A percentile compares a stretch with the other conserved stretches of the same genome.
Conservation (phyloP, 352 stramenopile species). For the Pythium myriotylum region DNA sequence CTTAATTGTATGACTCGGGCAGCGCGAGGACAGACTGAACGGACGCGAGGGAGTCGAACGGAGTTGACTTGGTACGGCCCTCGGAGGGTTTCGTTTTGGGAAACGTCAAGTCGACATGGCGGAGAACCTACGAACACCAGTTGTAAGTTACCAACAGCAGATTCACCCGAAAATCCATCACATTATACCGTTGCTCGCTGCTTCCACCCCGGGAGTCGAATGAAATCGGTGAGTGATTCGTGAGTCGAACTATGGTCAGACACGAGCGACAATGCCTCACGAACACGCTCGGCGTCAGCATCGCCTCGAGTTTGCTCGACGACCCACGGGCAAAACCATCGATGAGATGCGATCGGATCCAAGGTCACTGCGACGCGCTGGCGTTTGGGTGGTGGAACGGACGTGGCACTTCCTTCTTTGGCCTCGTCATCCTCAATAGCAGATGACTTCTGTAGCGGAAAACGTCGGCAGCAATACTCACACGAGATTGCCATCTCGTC, state of each 20-base stretch:
- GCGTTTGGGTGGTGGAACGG: slow-evolving; percentile 35
- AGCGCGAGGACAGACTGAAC: slow-evolving; percentile 33
- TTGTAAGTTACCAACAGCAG: neutral
- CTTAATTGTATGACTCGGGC: slow-evolving; percentile 22
- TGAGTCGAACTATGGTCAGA: neutral
- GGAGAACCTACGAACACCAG: neutral
- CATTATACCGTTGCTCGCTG: slow-evolving; percentile 30
- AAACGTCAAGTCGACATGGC: neutral
- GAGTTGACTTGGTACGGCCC: neutral
- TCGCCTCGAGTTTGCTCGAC: slow-evolving; percentile 8
- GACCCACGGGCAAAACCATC: slow-evolving; percentile 72
- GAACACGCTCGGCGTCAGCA: slow-evolving; percentile 12
- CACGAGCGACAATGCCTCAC: slow-evolving; percentile 1
- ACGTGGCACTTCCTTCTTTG: neutral
- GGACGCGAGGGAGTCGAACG: slow-evolving; percentile 24
- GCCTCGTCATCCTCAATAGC: slow-evolving; percentile 12
- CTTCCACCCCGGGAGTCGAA: slow-evolving; percentile 34
- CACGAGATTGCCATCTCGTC: slow-evolving; percentile 31
- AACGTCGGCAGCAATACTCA: slow-evolving; percentile 46
- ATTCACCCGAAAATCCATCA: neutral
- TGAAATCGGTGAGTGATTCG: slow-evolving; percentile 26
- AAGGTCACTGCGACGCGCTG: slow-evolving; percentile 24
- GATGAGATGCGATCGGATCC: slow-evolving; percentile 40
- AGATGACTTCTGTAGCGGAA: neutral
- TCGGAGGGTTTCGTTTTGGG: neutral